Conservation (phyloP, 2,329 filamentous ascomycete genomes). For the Didymella pomorum region DNA sequence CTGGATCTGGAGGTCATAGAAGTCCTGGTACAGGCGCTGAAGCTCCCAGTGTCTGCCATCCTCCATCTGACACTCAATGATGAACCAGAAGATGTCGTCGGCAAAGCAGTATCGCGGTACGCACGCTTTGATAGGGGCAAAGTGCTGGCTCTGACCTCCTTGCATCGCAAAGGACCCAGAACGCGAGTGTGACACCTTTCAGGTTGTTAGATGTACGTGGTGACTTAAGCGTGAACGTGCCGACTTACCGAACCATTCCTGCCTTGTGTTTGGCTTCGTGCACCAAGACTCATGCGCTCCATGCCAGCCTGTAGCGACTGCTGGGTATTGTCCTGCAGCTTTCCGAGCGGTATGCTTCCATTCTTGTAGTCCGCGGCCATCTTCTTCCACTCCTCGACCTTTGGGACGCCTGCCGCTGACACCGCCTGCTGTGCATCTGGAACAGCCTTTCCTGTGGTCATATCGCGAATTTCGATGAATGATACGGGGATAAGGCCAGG, state of each 20-base stretch:
- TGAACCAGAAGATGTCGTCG: slow-evolving; percentile 99
- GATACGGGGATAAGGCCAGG: slow-evolving; percentile 95
- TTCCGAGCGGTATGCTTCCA: slow-evolving; percentile 94
- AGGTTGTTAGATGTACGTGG: slow-evolving; percentile 17
- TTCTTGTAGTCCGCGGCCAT: slow-evolving; percentile 99
- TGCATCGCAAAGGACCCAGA: slow-evolving; percentile 48
- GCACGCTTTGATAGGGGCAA: slow-evolving; percentile 80
- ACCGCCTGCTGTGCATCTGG: slow-evolving; percentile 85
- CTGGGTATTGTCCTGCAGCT: slow-evolving; percentile 70
- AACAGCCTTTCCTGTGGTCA: slow-evolving; percentile 84
- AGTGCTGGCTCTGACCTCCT: slow-evolving; percentile 59
- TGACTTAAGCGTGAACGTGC: neutral
- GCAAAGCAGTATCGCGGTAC: slow-evolving; percentile 95
- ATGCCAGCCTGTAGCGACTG: slow-evolving; percentile 65
- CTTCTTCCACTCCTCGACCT: slow-evolving; percentile 99
- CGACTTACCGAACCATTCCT: slow-evolving; percentile 45
- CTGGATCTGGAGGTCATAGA: slow-evolving; percentile 98
- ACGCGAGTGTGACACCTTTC: slow-evolving; percentile 44
- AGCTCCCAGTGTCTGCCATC: slow-evolving; percentile 93
- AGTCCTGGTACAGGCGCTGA: slow-evolving; percentile 95
- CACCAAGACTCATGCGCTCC: slow-evolving; percentile 78
- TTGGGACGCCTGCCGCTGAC: slow-evolving; percentile 85
- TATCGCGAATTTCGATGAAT: slow-evolving; percentile 95
- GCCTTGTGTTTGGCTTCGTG: slow-evolving; percentile 36
- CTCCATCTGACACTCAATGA: slow-evolving; percentile 89